Conservation (phyloP, 2,329 filamentous ascomycete genomes). For the Hawksworthiomyces lignivorus region DNA sequence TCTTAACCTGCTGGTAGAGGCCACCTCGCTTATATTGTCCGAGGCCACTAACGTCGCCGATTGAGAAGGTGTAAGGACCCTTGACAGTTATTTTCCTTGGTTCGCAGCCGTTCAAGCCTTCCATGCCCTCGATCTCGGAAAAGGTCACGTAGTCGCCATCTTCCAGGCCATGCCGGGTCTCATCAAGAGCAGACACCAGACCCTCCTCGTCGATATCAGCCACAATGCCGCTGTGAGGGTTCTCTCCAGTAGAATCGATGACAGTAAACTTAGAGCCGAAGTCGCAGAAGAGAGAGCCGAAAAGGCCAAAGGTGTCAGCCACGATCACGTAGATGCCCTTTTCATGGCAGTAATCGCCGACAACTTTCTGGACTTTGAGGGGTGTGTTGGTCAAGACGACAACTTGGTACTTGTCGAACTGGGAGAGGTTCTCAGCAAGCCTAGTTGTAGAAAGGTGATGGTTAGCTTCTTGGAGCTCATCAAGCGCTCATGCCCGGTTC, state of each 20-base stretch:
- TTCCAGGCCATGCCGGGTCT: slow-evolving; percentile 88
- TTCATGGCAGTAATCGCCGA: slow-evolving; percentile 88
- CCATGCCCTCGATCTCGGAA: slow-evolving; percentile 87
- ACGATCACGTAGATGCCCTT: slow-evolving; percentile 89
- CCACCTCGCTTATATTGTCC: slow-evolving; percentile 85
- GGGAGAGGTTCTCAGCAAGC: slow-evolving; percentile 66
- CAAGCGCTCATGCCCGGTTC: too few species aligned
- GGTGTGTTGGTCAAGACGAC: slow-evolving; percentile 83
- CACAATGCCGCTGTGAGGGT: slow-evolving; percentile 77
- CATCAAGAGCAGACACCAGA: slow-evolving; percentile 84
- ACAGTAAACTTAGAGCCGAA: slow-evolving; percentile 92
- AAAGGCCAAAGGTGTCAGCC: slow-evolving; percentile 85
- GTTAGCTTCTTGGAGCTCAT: too few species aligned
- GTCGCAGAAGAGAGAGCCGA: slow-evolving; percentile 93
- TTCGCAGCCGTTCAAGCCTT: slow-evolving; percentile 71
- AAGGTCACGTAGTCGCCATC: slow-evolving; percentile 97
- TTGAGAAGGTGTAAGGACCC: slow-evolving; percentile 94
- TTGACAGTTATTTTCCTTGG: slow-evolving; percentile 90
- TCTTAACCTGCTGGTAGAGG: slow-evolving; percentile 93
- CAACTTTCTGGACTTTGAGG: slow-evolving; percentile 69
- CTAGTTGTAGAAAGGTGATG: slow-evolving; percentile 32
- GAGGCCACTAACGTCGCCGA: slow-evolving; percentile 82
- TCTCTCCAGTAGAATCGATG: slow-evolving; percentile 84
- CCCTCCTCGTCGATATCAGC: slow-evolving; percentile 85
- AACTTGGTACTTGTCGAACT: slow-evolving; percentile 86